Evolutionary conservation across 2,329 filamentous ascomycete genomes (phyloP), one percentile per base, ranked within the genome.

Genomic region (Tympanopsis confertula): DNA sequence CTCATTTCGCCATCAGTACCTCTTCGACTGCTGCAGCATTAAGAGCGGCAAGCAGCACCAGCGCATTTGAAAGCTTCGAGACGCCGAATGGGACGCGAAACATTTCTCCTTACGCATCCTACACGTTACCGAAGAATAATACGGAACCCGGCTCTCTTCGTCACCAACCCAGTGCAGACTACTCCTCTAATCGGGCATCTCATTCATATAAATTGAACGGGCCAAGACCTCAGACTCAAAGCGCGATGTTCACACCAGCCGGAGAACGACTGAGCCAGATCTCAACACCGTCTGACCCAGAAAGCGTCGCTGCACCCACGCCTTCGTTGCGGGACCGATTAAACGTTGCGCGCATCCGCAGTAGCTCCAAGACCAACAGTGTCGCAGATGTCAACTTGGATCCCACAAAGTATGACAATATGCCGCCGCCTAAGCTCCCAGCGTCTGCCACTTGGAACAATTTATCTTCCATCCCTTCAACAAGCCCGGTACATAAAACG

Each of bases 351-450:
- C 93, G 87, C 76, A 86, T 87, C 54, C 72, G 86, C 45, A 85
- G 77, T 50, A 80, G 76, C 37, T 87, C 86, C 5, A 95, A 94
- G 59, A 67, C 30, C 61, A 37, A 68, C 65, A 42, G 63, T 61
- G 36, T 61, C 59, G 39, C 49, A 55, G 13, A 58, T 64, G 20
- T 53, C 56, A 53, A 55, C 65, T 57, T 40, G 69, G 56, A 42
- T 64, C 30, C 30, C 7, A 59, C 68, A 38, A 83, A 80, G 45
- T 79, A 86, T 50, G 79, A 86, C 41, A 77, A 78, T 39, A 94
- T 95, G 85, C 88, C 85, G n/a, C 87, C 88, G 18, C 89, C 91
- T 15, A 82, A 79, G 42, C 66, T 96, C 40, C 89, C 89, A 4
- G 75, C 84, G 15, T 94, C 88, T 39, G 78, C 86, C 5, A 88